Conservation (phyloP, 345 rosid species). For the Populus davidiana region DNA sequence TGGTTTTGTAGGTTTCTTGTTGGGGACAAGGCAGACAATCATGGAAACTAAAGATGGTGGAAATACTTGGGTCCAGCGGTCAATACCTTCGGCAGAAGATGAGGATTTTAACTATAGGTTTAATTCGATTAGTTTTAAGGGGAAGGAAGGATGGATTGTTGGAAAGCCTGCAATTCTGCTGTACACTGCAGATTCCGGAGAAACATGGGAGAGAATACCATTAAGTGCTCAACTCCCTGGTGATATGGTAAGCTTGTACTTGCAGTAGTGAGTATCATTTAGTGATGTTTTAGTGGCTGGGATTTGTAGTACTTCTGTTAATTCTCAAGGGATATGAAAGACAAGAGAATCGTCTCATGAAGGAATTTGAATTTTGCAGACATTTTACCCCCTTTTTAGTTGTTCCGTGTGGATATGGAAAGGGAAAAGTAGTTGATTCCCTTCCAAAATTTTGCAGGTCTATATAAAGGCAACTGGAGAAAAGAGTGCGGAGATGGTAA, state of each 20-base stretch:
- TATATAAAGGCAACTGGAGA: slow-evolving; percentile 89
- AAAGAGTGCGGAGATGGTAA: slow-evolving; percentile 95
- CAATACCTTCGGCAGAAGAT: slow-evolving; percentile 87
- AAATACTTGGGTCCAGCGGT: slow-evolving; percentile 69
- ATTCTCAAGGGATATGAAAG: too few relatives aligned
- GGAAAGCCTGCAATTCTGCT: slow-evolving; percentile 88
- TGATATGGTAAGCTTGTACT: slow-evolving; percentile 55
- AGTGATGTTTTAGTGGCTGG: neutral
- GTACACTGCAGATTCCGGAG: slow-evolving; percentile 76
- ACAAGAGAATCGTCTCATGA: neutral
- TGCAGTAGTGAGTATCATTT: neutral
- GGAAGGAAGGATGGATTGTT: slow-evolving; percentile 96
- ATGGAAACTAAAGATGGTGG: slow-evolving; percentile 92
- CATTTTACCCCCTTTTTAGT: too few relatives aligned
- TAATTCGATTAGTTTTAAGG: slow-evolving; percentile 78
- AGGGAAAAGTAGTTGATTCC: neutral
- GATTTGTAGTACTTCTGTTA: too few relatives aligned
- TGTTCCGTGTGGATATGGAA: too few relatives aligned
- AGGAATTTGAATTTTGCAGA: neutral
- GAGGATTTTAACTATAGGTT: slow-evolving; percentile 96
- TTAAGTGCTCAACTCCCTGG: slow-evolving; percentile 92
- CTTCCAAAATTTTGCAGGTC: slow-evolving; percentile 46
- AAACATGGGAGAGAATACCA: slow-evolving; percentile 82
- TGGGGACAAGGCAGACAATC: slow-evolving; percentile 86
- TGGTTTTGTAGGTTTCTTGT: slow-evolving; percentile 52